Evolutionary conservation across 345 rosid species (phyloP).

Genomic region (Eucalyptus tenuipes): DNA sequence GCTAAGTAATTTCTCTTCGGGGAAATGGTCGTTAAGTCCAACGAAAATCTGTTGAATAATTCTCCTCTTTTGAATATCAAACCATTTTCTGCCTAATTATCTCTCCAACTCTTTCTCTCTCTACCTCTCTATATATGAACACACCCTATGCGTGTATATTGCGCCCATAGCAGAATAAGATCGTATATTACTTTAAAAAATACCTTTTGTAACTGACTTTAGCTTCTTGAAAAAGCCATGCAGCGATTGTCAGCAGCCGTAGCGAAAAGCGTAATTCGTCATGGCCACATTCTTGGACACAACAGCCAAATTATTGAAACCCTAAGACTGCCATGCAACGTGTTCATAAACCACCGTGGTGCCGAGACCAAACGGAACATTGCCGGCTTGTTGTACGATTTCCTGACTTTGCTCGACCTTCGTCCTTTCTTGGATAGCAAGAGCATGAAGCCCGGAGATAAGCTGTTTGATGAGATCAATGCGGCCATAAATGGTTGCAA

Average conservation of each 20-base stretch:
- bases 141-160: background rate
- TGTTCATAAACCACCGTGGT: slow-evolving; percentile 81
- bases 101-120: background rate
- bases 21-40: too few species aligned
- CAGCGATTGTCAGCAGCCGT: slow-evolving; percentile 10
- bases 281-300: background rate
- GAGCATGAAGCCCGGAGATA: slow-evolving; percentile 78
- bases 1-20: slow-evolving; percentile 2
- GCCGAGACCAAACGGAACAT: slow-evolving; percentile 65
- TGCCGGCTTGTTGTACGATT: slow-evolving; percentile 47
- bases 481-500: slow-evolving; percentile 33
- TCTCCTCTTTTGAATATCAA: background rate
- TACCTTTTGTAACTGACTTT: background rate
- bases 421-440: slow-evolving; percentile 57
- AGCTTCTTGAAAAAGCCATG: slow-evolving; percentile 22
- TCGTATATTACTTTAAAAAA: background rate
- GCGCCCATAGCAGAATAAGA: background rate
- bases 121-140: background rate
- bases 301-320: background rate
- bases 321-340: slow-evolving; percentile 21
- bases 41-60: background rate
- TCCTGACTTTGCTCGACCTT: slow-evolving; percentile 21
- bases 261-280: background rate
- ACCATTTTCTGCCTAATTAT: background rate
- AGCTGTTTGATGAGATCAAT: slow-evolving; percentile 41